These are phyloP conservation scores for Pulveroboletus sp. DNA, from an alignment of 768 basidiomycete genomes.

Conservation along the genomic window DNA sequence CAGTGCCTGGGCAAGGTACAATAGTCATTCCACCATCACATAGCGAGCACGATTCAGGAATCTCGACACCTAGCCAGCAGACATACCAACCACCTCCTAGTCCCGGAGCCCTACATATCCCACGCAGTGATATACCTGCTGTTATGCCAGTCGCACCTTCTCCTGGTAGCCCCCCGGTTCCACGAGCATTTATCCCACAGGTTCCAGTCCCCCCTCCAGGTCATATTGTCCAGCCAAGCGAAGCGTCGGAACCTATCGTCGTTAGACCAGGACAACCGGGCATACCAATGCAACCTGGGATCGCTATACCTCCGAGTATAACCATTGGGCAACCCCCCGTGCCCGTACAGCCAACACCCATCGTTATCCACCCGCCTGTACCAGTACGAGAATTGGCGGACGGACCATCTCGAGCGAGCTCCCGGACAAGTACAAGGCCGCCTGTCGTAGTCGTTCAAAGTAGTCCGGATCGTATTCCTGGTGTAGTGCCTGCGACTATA, in stretches of 20 bases:
- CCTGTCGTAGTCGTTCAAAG: slow-evolving; percentile 15
- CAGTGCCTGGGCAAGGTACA: slow-evolving; percentile 13
- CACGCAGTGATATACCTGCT: slow-evolving; percentile 6
- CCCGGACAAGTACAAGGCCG: slow-evolving; percentile 11
- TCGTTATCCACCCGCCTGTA: slow-evolving; percentile 21
- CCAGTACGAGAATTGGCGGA: slow-evolving; percentile 4
- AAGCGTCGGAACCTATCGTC: neutral
- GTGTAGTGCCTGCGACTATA: slow-evolving; percentile 17
- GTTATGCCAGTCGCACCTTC: slow-evolving; percentile 16
- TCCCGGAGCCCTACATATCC: slow-evolving; percentile 15
- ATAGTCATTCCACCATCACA: slow-evolving; percentile 13
- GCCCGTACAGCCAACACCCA: neutral
- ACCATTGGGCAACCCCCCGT: slow-evolving; percentile 2
- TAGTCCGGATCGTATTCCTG: slow-evolving; percentile 21
- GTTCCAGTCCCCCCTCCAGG: slow-evolving; percentile 19
- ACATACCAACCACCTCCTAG: slow-evolving; percentile 14
- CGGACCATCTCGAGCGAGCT: slow-evolving; percentile 14
- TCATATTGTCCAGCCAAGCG: slow-evolving; percentile 7
- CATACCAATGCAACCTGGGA: neutral
- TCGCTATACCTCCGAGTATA: slow-evolving; percentile 5
- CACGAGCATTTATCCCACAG: slow-evolving; percentile 12
- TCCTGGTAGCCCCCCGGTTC: slow-evolving; percentile 7
- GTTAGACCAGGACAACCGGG: neutral
- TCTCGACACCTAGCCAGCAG: slow-evolving; percentile 26
- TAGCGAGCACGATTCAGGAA: slow-evolving; percentile 10